Base-by-base conservation (phyloP, 1,284 basidiomycete species). In the Leucoagaricus sp. region DNA sequence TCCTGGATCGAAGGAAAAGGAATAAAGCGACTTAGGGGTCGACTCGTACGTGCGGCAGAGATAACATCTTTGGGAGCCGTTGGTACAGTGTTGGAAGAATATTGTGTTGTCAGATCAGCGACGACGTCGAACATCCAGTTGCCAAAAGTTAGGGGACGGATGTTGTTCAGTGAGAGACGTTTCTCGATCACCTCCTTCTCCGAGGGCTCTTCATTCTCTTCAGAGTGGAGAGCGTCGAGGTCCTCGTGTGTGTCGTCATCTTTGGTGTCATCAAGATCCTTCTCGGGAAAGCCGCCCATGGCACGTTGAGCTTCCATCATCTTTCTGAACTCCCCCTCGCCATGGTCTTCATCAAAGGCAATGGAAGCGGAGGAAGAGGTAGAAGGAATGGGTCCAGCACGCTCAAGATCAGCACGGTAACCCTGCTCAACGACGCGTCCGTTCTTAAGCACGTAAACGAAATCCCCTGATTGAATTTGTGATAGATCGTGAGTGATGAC, bases 401-500 rank as follows among this genome's bases (percentile, higher is more conserved):
- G 40, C 45, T 73, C 70, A 7, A 72, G 64, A 53, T 73, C 74
- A 21, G 60, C 60, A 9, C 66, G 55, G 49, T 67, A 98, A 1
- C 96, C 96, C 65, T 95, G 89, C 68, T 98, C 91, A 36, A 87
- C 87, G n/a, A 98, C 84, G 0, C 72, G 62, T 0, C 96, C 96
- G 23, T 86, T 76, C 61, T 87, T 86, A 78, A 99, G 86, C 3
- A 98, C 89, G 69, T 98, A 98, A 13, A 96, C 90, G 64, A 96
- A 98, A 71, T 98, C 96, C 15, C 79, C 72, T 0, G 77, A 54
- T 3, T 76, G 75, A 63, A 99, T 92, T 65, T 95, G 92, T 0
- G 89, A 88, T 10, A 98, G 83, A 66, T 98, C 96, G 71, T 98
- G 96, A 0, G 96, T 98, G 73, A 98, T 97, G 59, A 98, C 89